These are phyloP conservation scores for Pleurotus citrinopileatus DNA, from an alignment of 768 basidiomycete genomes.

Conservation along the genomic window DNA sequence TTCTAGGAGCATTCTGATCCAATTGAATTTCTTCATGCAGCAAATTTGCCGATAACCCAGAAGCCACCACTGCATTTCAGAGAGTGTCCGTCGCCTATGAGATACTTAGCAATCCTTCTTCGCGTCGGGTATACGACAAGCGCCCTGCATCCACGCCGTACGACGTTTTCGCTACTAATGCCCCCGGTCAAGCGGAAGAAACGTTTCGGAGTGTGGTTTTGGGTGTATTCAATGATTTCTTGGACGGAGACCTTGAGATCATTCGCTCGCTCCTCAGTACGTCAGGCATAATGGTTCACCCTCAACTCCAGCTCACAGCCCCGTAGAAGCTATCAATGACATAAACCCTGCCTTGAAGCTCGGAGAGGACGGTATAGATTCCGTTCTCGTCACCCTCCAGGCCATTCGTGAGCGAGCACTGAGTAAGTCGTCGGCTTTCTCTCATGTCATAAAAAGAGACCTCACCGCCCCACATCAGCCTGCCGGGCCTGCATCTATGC, in stretches of 20 bases:
- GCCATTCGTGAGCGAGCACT: slow-evolving; percentile 72
- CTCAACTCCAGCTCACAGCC: too few species aligned
- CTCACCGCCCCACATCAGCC: slow-evolving; percentile 36
- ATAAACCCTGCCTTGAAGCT: slow-evolving; percentile 76
- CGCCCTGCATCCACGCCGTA: slow-evolving; percentile 43
- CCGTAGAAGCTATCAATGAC: slow-evolving; percentile 69
- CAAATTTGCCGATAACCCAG: slow-evolving; percentile 75
- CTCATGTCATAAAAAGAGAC: not conserved
- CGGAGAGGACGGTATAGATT: slow-evolving; percentile 76
- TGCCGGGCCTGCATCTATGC: slow-evolving; percentile 76
- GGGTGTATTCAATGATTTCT: slow-evolving; percentile 75
- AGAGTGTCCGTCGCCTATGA: slow-evolving; percentile 83
- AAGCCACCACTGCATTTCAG: slow-evolving; percentile 83
- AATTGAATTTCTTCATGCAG: slow-evolving; percentile 37
- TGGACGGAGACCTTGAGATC: slow-evolving; percentile 87
- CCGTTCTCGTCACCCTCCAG: slow-evolving; percentile 67
- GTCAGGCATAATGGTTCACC: slow-evolving; percentile 22
- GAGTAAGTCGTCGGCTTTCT: slow-evolving; percentile 39
- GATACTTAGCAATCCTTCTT: slow-evolving; percentile 70
- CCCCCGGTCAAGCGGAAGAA: slow-evolving; percentile 66
- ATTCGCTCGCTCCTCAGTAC: slow-evolving; percentile 71
- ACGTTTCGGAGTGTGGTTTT: slow-evolving; percentile 75
- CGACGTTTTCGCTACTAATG: slow-evolving; percentile 53
- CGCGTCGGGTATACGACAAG: slow-evolving; percentile 66
- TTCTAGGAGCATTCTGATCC: too few species aligned